Percentiles rank a stretch among this genome's conserved stretches.
Evolutionary conservation across 352 stramenopile genomes (phyloP).

Genomic region (Pythium utonaiense): DNA sequence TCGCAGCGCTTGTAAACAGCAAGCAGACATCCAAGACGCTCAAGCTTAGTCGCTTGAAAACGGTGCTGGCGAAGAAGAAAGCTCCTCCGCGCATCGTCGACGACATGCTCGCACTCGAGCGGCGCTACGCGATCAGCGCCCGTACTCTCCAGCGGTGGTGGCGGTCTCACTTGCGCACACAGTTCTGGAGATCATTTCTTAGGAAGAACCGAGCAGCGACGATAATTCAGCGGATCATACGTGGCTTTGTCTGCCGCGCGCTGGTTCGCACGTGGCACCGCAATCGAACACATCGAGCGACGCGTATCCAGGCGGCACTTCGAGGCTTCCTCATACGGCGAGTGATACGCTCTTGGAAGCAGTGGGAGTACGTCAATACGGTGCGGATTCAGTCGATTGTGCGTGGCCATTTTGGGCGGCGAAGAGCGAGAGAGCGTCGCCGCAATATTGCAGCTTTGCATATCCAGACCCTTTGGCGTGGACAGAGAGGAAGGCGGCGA

Average conservation of each 20-base stretch:
- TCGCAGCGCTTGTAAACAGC: slow-evolving; percentile 25
- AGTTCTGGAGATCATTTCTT: slow-evolving; percentile 49
- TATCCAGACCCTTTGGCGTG: slow-evolving; percentile 69
- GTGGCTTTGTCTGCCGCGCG: slow-evolving; percentile 48
- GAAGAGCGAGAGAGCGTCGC: slow-evolving; percentile 6
- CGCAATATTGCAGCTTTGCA: slow-evolving; percentile 36
- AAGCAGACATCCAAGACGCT: slow-evolving; percentile 20
- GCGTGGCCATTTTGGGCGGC: slow-evolving; percentile 40
- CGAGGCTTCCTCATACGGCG: slow-evolving; percentile 47
- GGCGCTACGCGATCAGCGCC: slow-evolving; percentile 45
- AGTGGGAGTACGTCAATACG: slow-evolving; percentile 59
- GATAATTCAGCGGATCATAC: slow-evolving; percentile 50
- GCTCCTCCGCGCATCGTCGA: slow-evolving; percentile 57
- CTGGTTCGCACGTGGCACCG: slow-evolving; percentile 52
- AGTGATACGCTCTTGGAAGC: slow-evolving; percentile 43
- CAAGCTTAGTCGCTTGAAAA: slow-evolving; percentile 32
- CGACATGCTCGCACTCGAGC: slow-evolving; percentile 69
- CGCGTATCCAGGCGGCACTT: slow-evolving; percentile 55
- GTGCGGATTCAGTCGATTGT: slow-evolving; percentile 64
- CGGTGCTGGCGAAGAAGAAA: slow-evolving; percentile 23
- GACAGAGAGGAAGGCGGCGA: slow-evolving; percentile 34
- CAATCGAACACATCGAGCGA: slow-evolving; percentile 45
- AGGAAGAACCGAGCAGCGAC: slow-evolving; percentile 34
- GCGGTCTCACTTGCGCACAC: slow-evolving; percentile 32
- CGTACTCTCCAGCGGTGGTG: slow-evolving; percentile 57